These are phyloP conservation scores for Plasmodium chabaudi DNA, from an alignment of 169 alveolate genomes.

Conservation along the genomic window DNA sequence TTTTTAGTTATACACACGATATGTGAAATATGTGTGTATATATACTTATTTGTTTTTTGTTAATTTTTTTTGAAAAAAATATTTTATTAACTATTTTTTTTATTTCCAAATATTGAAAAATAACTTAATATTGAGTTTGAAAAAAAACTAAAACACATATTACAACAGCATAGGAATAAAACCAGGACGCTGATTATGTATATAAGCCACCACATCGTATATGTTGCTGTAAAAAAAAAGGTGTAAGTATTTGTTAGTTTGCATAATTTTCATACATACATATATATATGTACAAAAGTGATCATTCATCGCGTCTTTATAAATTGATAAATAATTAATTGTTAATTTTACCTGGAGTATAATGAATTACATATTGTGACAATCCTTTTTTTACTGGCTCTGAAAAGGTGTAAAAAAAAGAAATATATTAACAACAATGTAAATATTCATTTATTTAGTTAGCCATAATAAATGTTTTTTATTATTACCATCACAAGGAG, in stretches of 20 bases:
- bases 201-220: constrained; percentile 75
- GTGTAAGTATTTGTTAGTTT: not conserved
- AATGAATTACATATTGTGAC: constrained; percentile 63
- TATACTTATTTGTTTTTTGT: not conserved
- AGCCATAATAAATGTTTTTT: not conserved
- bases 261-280: no score
- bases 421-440: not conserved
- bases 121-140: constrained; percentile 48
- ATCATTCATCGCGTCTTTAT: not conserved
- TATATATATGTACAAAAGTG: not conserved
- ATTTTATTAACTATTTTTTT: constrained; percentile 18
- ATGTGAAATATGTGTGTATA: not conserved
- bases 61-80: not conserved
- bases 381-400: constrained; percentile 50
- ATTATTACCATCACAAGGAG: constrained; percentile 80
- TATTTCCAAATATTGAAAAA: constrained; percentile 18
- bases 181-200: constrained; percentile 61
- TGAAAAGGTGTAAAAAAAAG: constrained; percentile 14
- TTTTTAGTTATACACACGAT: not conserved
- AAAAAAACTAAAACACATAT: constrained; percentile 54
- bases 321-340: no score
- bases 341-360: constrained; percentile 51
- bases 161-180: constrained; percentile 71
- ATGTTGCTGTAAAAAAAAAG: constrained; percentile 27
- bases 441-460: not conserved